These are phyloP conservation scores for Diddensiella transvaalensis DNA, from an alignment of 805 yeast species.

Conservation along the genomic window DNA sequence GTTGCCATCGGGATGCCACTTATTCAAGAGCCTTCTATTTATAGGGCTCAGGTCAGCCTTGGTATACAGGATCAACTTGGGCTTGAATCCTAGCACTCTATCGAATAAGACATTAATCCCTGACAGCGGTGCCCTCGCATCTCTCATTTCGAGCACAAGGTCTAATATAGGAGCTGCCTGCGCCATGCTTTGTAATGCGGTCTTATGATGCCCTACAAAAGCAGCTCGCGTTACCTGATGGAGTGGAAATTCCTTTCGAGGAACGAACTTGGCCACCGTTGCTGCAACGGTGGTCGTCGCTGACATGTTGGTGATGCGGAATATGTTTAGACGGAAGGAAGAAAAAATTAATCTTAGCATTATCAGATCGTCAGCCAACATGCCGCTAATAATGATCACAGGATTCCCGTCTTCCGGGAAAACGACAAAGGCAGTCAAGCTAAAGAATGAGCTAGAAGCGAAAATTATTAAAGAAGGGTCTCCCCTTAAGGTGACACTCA, in stretches of 20 bases:
- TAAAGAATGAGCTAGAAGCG: constrained; percentile 46
- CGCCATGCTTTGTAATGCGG: constrained; percentile 65
- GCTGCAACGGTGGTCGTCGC: too few species aligned
- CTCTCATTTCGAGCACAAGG: constrained; percentile 78
- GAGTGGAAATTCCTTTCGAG: constrained; percentile 69
- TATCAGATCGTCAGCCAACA: constrained; percentile 29
- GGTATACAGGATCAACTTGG: constrained; percentile 66
- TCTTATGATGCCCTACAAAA: constrained; percentile 87
- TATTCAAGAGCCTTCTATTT: constrained; percentile 36
- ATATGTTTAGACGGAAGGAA: too few species aligned
- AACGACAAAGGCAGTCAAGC: constrained; percentile 62
- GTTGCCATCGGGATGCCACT: constrained; percentile 49
- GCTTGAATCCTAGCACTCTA: constrained; percentile 51
- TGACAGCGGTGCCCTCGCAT: constrained; percentile 82
- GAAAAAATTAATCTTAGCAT: too few species aligned
- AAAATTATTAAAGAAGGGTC: constrained; percentile 47
- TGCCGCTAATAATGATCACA: constrained; percentile 83
- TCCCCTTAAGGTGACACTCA: constrained; percentile 59
- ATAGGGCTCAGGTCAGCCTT: constrained; percentile 63
- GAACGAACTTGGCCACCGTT: constrained; percentile 36
- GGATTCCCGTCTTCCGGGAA: constrained; percentile 89
- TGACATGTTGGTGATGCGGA: too few species aligned
- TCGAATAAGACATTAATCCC: constrained; percentile 80
- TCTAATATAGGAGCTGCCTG: constrained; percentile 76
- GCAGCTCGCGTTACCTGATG: constrained; percentile 68